Evolutionary conservation across 257 asterid species (phyloP).

Genomic region (Craterostigma plantagineum): DNA sequence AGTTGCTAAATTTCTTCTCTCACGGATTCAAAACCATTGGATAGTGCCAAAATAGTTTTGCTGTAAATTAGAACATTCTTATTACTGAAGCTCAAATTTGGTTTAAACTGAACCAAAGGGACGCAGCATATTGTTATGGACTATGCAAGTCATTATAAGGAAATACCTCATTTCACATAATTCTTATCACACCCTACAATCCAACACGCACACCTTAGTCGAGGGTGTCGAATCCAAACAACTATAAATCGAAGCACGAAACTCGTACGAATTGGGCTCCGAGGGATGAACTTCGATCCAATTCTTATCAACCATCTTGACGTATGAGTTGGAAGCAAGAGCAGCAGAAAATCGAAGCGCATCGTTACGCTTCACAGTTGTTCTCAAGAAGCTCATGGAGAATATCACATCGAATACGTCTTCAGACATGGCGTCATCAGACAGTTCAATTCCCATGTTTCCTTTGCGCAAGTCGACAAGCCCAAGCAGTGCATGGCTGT

Average conservation of each 20-base stretch:
- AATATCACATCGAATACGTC: constrained; percentile 33
- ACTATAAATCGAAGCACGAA: constrained; percentile 46
- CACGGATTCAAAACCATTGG: too few species aligned
- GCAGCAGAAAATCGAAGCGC: constrained; percentile 42
- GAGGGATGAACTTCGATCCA: constrained; percentile 57
- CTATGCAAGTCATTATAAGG: too few species aligned
- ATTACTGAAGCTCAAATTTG: too few species aligned
- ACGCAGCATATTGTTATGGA: too few species aligned
- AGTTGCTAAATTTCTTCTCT: too few species aligned
- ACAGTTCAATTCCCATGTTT: constrained; percentile 34
- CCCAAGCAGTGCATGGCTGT: constrained; percentile 34
- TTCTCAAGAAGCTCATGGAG: constrained; percentile 41
- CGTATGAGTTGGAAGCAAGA: constrained; percentile 22
- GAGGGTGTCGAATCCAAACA: constrained; percentile 36
- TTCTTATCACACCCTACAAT: constrained; percentile 16
- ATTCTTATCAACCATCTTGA: constrained; percentile 43
- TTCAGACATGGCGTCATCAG: constrained; percentile 15
- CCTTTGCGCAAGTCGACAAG: constrained; percentile 41
- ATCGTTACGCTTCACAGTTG: constrained; percentile 28
- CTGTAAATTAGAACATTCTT: too few species aligned
- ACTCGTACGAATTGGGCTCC: constrained; percentile 49
- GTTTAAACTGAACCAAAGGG: too few species aligned
- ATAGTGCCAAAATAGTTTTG: too few species aligned
- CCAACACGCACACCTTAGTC: constrained; percentile 36
- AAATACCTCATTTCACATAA: too few species aligned